Conservation (phyloP, 2,329 filamentous ascomycete genomes). For the Ceratocystis eucalypticola region DNA sequence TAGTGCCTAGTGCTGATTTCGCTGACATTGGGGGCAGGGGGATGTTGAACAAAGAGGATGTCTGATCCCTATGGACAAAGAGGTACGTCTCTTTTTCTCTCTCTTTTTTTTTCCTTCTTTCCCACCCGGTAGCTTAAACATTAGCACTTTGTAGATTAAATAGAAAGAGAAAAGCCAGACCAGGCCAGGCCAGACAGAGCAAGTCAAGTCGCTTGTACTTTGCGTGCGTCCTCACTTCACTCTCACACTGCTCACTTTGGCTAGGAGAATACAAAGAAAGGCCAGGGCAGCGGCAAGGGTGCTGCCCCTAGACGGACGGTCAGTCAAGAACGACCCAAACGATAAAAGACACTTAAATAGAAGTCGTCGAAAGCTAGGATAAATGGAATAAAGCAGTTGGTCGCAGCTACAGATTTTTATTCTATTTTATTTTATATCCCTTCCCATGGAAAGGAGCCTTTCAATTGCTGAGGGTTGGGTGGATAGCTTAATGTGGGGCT, state of each 20-base stretch:
- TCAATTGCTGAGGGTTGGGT: background rate
- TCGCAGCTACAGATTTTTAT: background rate
- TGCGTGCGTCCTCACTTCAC: too few relatives aligned
- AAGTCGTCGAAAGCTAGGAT: background rate
- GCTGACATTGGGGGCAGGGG: background rate
- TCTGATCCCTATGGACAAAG: background rate
- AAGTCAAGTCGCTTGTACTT: too few relatives aligned
- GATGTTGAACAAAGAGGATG: background rate
- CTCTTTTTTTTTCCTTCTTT: background rate
- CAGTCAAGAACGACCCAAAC: background rate
- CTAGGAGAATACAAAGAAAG: background rate
- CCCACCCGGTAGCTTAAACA: background rate
- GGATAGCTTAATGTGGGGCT: background rate
- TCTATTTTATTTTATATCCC: background rate
- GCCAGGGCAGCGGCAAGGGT: background rate
- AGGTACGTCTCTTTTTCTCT: background rate
- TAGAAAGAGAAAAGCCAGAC: too few relatives aligned
- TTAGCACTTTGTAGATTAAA: background rate
- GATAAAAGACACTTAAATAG: conserved; percentile 4
- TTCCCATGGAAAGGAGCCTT: background rate
- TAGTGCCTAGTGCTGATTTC: too few relatives aligned
- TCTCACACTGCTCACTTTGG: background rate
- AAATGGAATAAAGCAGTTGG: background rate
- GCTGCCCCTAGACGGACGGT: too few relatives aligned
- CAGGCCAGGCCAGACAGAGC: too few relatives aligned